phyloP scores from a whole-genome alignment of 805 yeast genomes.

The Komagataella ulmi region DNA sequence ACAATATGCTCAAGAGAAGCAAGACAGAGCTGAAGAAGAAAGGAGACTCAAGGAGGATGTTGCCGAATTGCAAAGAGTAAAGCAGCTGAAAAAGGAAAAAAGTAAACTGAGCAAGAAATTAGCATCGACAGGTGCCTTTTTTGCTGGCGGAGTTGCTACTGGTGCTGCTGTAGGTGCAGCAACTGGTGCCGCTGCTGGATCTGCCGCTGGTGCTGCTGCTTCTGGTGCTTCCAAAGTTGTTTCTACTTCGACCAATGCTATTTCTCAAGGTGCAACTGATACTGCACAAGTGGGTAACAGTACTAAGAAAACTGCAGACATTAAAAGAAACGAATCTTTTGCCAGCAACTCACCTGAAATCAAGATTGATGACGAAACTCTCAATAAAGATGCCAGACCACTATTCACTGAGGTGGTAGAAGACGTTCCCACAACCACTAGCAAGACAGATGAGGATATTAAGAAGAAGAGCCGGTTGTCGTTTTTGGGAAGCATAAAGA shows the following conservation, averaged over 20 bases:
- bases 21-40: slow-evolving; percentile 11
- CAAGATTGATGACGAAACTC: neutral
- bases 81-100: slow-evolving; percentile 20
- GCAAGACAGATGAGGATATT: slow-evolving; percentile 6
- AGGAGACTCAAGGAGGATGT: slow-evolving; percentile 16
- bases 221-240: slow-evolving; percentile 2
- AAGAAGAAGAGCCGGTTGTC: slow-evolving; percentile 6
- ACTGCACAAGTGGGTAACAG: neutral
- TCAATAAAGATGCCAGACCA: neutral
- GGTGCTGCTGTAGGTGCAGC: slow-evolving; percentile 9
- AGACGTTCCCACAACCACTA: neutral
- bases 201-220: slow-evolving; percentile 1
- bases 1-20: slow-evolving; percentile 7
- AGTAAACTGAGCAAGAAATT: slow-evolving; percentile 18
- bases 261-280: neutral
- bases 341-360: neutral
- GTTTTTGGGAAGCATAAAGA: neutral
- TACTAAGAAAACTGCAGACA: neutral
- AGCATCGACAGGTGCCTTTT: slow-evolving; percentile 7
- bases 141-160: slow-evolving; percentile 8
- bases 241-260: slow-evolving; percentile 3
- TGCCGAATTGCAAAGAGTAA: slow-evolving; percentile 20
- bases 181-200: slow-evolving; percentile 10
- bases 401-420: slow-evolving; percentile 4
- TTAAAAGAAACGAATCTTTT: neutral